Evolutionary conservation across 129 eudicot genomes (phyloP).

Genomic region (Chrysanthemum lavandulifolium): DNA sequence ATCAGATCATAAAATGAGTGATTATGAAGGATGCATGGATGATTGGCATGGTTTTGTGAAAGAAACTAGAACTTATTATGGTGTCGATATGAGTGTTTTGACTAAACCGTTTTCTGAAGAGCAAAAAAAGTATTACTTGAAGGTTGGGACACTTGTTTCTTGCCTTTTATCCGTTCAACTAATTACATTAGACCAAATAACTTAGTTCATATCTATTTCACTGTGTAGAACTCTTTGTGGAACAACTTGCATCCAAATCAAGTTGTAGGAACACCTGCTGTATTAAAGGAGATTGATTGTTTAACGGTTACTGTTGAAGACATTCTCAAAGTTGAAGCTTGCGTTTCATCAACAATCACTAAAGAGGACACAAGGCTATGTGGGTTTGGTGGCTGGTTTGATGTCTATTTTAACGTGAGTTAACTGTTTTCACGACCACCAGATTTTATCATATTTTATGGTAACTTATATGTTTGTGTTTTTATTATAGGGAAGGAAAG

Average conservation of each 20-base stretch:
- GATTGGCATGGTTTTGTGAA: constrained; percentile 73
- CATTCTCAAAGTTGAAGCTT: constrained; percentile 53
- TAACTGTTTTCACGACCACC: neutral
- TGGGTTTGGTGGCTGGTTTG: constrained; percentile 98
- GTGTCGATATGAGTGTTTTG: constrained; percentile 85
- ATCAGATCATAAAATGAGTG: constrained; percentile 70
- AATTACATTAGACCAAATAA: neutral
- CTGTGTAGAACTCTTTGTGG: constrained; percentile 83
- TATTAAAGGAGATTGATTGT: constrained; percentile 84
- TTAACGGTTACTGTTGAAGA: constrained; percentile 76
- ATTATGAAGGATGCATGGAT: constrained; percentile 84
- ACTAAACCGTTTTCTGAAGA: constrained; percentile 72
- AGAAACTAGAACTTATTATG: constrained; percentile 69
- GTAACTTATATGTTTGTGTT: neutral
- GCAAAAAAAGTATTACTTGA: constrained; percentile 75
- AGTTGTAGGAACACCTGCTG: constrained; percentile 73
- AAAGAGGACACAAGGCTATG: constrained; percentile 63
- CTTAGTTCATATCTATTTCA: constrained; percentile 9
- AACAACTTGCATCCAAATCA: constrained; percentile 90
- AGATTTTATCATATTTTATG: neutral
- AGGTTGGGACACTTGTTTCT: constrained; percentile 50
- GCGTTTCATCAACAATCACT: constrained; percentile 51
- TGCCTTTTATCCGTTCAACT: neutral
- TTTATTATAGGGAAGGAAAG: constrained; percentile 55
- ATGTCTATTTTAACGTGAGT: constrained; percentile 95